phyloP scores from a whole-genome alignment of 129 eudicot genomes.

The Sambucus nigra region DNA sequence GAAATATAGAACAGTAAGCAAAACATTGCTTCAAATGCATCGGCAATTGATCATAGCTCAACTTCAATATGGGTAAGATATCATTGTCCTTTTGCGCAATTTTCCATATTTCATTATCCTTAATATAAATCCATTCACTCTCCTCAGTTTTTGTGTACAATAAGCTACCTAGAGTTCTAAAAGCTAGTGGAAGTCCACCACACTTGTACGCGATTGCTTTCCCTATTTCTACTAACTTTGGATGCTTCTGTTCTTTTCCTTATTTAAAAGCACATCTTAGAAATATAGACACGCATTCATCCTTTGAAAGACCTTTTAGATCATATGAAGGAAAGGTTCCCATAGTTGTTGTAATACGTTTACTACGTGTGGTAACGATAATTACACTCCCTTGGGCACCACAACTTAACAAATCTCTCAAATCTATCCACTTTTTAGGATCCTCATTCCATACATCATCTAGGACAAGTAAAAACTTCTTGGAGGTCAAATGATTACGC shows the following conservation, averaged over 20 bases:
- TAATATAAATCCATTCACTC: slow-evolving; percentile 14
- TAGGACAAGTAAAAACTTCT: slow-evolving; percentile 1
- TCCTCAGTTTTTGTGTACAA: slow-evolving; percentile 4
- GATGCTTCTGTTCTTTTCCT: neutral
- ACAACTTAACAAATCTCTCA: neutral
- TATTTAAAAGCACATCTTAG: neutral
- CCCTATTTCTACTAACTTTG: slow-evolving; percentile 7
- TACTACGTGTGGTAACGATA: slow-evolving; percentile 1
- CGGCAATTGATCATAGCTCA: slow-evolving; percentile 18
- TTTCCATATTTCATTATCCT: slow-evolving; percentile 7
- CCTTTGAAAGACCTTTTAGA: neutral
- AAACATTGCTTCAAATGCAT: slow-evolving; percentile 19
- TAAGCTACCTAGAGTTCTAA: slow-evolving; percentile 9
- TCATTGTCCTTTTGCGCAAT: slow-evolving; percentile 6
- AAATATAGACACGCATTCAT: slow-evolving; percentile 7
- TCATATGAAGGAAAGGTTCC: neutral
- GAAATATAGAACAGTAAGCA: slow-evolving; percentile 21
- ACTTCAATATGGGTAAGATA: slow-evolving; percentile 10
- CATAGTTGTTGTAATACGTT: neutral
- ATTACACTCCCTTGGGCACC: slow-evolving; percentile 5
- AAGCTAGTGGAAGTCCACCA: slow-evolving; percentile 16
- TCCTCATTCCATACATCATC: slow-evolving; percentile 15
- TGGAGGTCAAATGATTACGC: neutral
- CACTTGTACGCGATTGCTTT: slow-evolving; percentile 15
- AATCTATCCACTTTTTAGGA: neutral